Base-by-base conservation (phyloP, 1,284 basidiomycete genomes). In the Cerrena zonata region DNA sequence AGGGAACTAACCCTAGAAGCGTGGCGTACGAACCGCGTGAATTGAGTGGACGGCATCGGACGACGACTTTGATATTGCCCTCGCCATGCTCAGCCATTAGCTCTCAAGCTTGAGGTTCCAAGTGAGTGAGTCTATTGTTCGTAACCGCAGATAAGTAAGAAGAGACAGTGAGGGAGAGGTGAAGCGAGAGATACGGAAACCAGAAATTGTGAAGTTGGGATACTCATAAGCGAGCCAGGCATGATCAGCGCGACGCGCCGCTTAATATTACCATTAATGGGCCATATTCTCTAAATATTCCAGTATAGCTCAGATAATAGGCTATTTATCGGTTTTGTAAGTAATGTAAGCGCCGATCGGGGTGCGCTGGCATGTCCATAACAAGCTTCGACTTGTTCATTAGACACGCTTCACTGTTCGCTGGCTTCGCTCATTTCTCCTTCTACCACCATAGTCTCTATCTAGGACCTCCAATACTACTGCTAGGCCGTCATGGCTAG, bases 21-120 rank as follows among this genome's bases (percentile, higher is more conserved):
- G 11, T 50, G 41, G 50, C 45, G 45, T 53, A 73, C 83, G 61
- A 63, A 93, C 93, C 93, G 72, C 94, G 83, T 61, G 85, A 73
- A 70, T 97, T 97, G 69, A 97, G 85, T 50, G 94, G 94, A 57
- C 94, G 80, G 77, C 94, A 96, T 86, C 94, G 84, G 56, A 95
- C 92, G 50, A 95, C 92, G 69, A 95, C 92, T 72, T 90, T 95
- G 80, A 95, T 95, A 73, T 95, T 95, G 50, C 91, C 91, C 60
- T 81, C 83, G 52, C 84, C 83, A 57, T 73, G 77, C 59, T 80
- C 78, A 53, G 73, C 71, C 78, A 80, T 80, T 11, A 24, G 34
- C 46, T 34, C 15, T 34, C 30, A 34, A 15, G 30, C 30, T 34
- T 34, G 7, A 34, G 30, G 7, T 15, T 7, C 15, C 15, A 15